phyloP scores from a whole-genome alignment of 1,284 basidiomycete genomes.

The Cystobasidium sp. region DNA sequence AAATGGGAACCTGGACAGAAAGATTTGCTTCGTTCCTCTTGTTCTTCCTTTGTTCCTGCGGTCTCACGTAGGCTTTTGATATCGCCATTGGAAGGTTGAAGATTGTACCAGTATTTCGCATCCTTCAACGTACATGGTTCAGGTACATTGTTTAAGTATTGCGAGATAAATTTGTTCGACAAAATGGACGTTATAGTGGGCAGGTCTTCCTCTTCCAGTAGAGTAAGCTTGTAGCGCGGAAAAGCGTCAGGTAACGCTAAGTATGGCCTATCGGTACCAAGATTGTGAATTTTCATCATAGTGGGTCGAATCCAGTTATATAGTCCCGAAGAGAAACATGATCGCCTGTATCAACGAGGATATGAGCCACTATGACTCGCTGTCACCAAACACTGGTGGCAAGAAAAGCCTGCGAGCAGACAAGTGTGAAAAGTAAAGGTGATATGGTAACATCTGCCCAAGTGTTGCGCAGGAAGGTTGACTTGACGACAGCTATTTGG shows the following conservation, averaged over 20 bases:
- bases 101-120: slow-evolving; percentile 4
- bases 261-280: neutral
- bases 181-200: neutral
- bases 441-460: too few relatives aligned
- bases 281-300: too few relatives aligned
- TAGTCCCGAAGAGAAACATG: too few relatives aligned
- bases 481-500: too few relatives aligned
- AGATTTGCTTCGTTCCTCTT: neutral
- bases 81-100: neutral
- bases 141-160: neutral
- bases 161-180: neutral
- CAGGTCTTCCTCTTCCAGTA: slow-evolving; percentile 1
- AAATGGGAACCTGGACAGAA: slow-evolving; percentile 4
- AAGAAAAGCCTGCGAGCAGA: too few relatives aligned
- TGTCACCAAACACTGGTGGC: too few relatives aligned
- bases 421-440: too few relatives aligned
- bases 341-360: too few relatives aligned
- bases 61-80: neutral
- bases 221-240: neutral
- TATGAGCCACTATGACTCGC: too few relatives aligned
- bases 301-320: too few relatives aligned
- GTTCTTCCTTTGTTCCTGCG: neutral
- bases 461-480: too few relatives aligned
- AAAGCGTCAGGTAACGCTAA: slow-evolving; percentile 15
- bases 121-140: slow-evolving; percentile 13